phyloP scores from a whole-genome alignment of 2,329 filamentous ascomycete genomes.

The Xylaria arbuscula region DNA sequence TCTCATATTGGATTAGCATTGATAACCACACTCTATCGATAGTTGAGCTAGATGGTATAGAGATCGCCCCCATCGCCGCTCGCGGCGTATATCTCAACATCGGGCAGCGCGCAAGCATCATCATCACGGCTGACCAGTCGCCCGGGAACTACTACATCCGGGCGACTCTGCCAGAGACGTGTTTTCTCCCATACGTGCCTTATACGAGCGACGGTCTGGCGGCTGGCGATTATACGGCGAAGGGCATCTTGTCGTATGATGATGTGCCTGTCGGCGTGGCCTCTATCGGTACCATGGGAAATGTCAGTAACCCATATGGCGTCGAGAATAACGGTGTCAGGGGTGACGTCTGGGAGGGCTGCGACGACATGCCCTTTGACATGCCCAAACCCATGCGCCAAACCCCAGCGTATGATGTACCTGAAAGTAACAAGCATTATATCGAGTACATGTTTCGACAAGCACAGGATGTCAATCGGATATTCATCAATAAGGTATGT shows the following conservation, averaged over 20 bases:
- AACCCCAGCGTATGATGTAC: conserved; percentile 47
- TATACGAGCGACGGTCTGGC: conserved; percentile 49
- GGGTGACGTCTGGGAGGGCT: conserved; percentile 50
- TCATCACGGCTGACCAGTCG: conserved; percentile 51
- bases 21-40: conserved; percentile 54
- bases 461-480: conserved; percentile 52
- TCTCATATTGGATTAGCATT: conserved; percentile 54
- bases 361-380: conserved; percentile 53
- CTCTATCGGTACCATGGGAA: conserved; percentile 44
- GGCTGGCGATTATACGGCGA: conserved; percentile 45
- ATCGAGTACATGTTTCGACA: conserved; percentile 53
- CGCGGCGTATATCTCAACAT: conserved; percentile 55
- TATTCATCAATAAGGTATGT: conserved; percentile 52
- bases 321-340: conserved; percentile 47
- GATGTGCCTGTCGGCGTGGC: conserved; percentile 31
- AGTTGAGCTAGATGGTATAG: conserved; percentile 56
- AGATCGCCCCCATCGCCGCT: conserved; percentile 51
- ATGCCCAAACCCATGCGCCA: conserved; percentile 49
- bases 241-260: conserved; percentile 50
- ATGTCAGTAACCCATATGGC: conserved; percentile 49
- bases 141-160: conserved; percentile 52
- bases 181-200: conserved; percentile 52
- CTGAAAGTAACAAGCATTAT: conserved; percentile 49
- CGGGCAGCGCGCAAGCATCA: conserved; percentile 54
- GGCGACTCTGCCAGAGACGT: conserved; percentile 51